Base-by-base conservation (phyloP, 2,329 filamentous ascomycete genomes). In the Fusarium agapanthi region DNA sequence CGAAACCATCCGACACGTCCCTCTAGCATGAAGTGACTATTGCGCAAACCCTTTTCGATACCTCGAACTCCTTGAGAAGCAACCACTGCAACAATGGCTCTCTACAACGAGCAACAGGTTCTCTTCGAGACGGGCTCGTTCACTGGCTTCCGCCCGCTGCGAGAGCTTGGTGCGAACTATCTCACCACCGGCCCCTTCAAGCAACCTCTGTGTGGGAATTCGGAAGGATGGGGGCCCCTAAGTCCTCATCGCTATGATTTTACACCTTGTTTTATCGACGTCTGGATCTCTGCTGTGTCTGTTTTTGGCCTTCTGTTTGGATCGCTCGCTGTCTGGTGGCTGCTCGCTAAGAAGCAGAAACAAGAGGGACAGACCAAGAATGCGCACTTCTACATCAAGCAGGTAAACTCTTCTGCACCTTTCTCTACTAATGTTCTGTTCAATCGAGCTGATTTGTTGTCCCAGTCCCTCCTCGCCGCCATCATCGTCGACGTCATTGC, bases 251-350 rank as follows among this genome's bases (percentile, higher is more conserved):
- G 95, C 81, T 98, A 94, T 83, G 96, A 99, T 84, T 95, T 99
- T 78, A 98, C 96, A 22, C 95, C 96, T 44, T 99, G 96, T 85
- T 99, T 99, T 80, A 91, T 98, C 77, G 97, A 99, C 81, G 89
- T 97, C 28, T 95, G 94, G 90, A 89, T 98, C 66, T 90, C 93
- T 38, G 84, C 88, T 4, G 93, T 97, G 34, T 93, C 94, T 14
- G 87, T 87, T 20, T 97, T 92, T 84, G 95, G 95, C 22, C 86
- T 98, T 30, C 61, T 98, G 30, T 88, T 92, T 71, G 96, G 96
- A 65, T 87, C 90, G 13, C 87, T 91, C 50, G 94, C 95, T 35
- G 84, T 97, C 45, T 95, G 92, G 90, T 93, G 93, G 85, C 86
- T 98, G 58, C 81, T 95, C 61, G 90, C 87, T 75, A 93, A 89